Percentiles rank a stretch among this genome's conserved stretches.
phyloP scores from a whole-genome alignment of 495 filamentous ascomycete genomes.

The Mytilinidion resinicola region DNA sequence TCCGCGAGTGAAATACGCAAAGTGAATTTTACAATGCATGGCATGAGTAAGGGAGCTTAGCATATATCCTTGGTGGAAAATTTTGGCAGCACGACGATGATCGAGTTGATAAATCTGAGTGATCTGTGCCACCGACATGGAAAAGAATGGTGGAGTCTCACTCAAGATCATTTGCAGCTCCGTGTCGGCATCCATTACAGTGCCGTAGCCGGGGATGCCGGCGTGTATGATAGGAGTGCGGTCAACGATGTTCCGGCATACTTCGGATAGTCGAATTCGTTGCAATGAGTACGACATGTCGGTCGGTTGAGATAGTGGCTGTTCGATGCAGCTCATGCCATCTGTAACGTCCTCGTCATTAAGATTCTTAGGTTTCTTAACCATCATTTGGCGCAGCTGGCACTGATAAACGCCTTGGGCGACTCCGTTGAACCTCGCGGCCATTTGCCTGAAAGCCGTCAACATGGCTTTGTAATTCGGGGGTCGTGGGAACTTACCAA shows the following conservation, averaged over 20 bases:
- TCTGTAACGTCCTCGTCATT: conserved; percentile 43
- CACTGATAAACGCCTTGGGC: conserved; percentile 40
- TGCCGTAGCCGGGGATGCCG: conserved; percentile 19
- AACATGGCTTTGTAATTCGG: neutral
- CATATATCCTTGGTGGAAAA: conserved; percentile 36
- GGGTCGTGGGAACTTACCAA: conserved; percentile 34
- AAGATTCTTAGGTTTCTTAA: conserved; percentile 41
- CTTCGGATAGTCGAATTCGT: conserved; percentile 42
- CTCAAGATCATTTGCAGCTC: conserved; percentile 31
- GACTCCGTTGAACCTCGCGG: conserved; percentile 35
- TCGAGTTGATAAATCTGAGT: conserved; percentile 6
- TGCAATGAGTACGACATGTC: conserved; percentile 44
- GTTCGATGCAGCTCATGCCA: conserved; percentile 27
- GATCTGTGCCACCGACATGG: conserved; percentile 3
- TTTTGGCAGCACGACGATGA: conserved; percentile 13
- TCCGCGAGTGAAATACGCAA: conserved; percentile 35
- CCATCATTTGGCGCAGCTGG: conserved; percentile 41
- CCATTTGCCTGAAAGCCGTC: conserved; percentile 30
- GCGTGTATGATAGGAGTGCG: conserved; percentile 26
- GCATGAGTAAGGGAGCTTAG: conserved; percentile 35
- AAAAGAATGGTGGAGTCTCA: conserved; percentile 22
- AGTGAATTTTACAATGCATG: conserved; percentile 40
- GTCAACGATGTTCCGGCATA: conserved; percentile 43
- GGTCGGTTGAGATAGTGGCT: conserved; percentile 38
- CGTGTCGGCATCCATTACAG: conserved; percentile 33